phyloP scores from a whole-genome alignment of 345 rosid species.

The Heritiera fomes region DNA sequence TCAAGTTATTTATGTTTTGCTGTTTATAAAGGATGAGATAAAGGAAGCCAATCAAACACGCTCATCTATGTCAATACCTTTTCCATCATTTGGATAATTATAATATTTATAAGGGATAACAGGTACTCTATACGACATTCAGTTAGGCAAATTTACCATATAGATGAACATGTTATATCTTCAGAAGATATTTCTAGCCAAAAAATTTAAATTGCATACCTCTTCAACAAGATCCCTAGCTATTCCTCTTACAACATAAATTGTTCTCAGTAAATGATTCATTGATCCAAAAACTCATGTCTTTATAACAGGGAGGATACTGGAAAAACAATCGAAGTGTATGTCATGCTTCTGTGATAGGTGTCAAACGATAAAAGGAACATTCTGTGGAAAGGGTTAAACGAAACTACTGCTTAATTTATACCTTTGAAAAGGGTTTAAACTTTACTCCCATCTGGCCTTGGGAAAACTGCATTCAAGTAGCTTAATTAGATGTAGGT shows the following conservation, averaged over 20 bases:
- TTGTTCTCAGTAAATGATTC: conserved; percentile 94
- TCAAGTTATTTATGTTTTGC: background rate
- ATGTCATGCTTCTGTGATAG: background rate
- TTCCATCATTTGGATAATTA: background rate
- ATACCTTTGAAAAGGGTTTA: conserved; percentile 95
- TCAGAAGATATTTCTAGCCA: background rate
- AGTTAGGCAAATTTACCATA: background rate
- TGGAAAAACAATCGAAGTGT: conserved; percentile 37
- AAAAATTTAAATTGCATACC: conserved; percentile 42
- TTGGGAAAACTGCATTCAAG: conserved; percentile 54
- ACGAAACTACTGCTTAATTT: conserved; percentile 4
- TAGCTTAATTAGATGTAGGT: background rate
- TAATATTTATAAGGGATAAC: background rate
- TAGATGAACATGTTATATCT: conserved; percentile 3
- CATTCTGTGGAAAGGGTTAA: background rate
- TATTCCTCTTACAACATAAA: conserved; percentile 85
- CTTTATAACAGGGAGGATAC: conserved; percentile 97
- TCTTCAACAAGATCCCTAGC: conserved; percentile 98
- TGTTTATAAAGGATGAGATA: background rate
- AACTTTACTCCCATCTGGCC: conserved; percentile 87
- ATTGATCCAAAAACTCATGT: conserved; percentile 93
- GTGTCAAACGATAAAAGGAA: background rate
- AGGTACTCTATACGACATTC: background rate
- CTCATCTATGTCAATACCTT: background rate
- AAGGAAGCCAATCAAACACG: background rate